These are phyloP conservation scores for Collybia sp. DNA, from an alignment of 768 basidiomycete species.

Conservation along the genomic window DNA sequence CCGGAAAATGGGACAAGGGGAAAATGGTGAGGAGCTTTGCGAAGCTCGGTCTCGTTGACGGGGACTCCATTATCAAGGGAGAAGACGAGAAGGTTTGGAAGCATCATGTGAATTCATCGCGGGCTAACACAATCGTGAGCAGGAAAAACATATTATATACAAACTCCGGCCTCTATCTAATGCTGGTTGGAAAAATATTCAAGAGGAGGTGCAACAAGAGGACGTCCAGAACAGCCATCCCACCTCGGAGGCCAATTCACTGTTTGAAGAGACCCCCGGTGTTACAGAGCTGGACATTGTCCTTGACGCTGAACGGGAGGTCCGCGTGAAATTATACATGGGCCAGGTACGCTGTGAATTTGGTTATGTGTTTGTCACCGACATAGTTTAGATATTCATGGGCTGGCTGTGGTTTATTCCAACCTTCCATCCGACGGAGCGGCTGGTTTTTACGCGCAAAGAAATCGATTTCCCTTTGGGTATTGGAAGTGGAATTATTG, in stretches of 20 bases:
- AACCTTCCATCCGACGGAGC: conserved; percentile 68
- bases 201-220: conserved; percentile 25
- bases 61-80: conserved; percentile 23
- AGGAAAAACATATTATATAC: conserved; percentile 35
- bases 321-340: conserved; percentile 68
- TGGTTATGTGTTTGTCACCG: conserved; percentile 1
- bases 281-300: conserved; percentile 37
- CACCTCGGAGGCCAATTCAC: conserved; percentile 37
- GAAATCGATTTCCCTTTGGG: conserved; percentile 81
- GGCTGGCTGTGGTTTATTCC: conserved; percentile 90
- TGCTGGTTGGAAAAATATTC: conserved; percentile 36
- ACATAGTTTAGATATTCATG: conserved; percentile 53
- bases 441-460: conserved; percentile 45
- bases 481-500: conserved; percentile 59
- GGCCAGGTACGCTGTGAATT: conserved; percentile 44
- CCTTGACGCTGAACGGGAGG: conserved; percentile 63
- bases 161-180: conserved; percentile 41
- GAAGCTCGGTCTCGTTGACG: conserved; percentile 41
- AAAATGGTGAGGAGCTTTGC: conserved; percentile 84
- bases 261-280: conserved; percentile 32
- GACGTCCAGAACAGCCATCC: conserved; percentile 17
- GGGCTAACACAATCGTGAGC: conserved; percentile 15
- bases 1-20: conserved; percentile 54
- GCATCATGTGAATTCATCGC: neutral
- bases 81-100: conserved; percentile 26